A percentile compares a stretch with the other conserved stretches of the same genome.
Evolutionary conservation across 768 basidiomycete genomes (phyloP).

Genomic region (Boletus rex-veris): DNA sequence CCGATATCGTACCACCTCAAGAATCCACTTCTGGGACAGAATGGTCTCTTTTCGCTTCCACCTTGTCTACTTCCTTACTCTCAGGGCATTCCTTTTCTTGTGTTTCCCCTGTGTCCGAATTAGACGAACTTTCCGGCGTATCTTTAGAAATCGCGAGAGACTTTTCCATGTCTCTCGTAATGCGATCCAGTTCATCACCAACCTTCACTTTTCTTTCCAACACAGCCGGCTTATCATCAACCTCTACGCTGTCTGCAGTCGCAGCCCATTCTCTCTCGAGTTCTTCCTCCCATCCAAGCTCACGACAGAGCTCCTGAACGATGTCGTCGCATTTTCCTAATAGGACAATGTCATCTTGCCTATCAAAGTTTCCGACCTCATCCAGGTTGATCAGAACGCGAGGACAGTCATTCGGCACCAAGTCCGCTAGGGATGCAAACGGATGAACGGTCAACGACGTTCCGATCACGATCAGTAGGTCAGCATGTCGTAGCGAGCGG

Average conservation of each 20-base stretch:
- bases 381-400: slow-evolving; percentile 91
- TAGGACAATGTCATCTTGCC: slow-evolving; percentile 56
- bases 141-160: slow-evolving; percentile 17
- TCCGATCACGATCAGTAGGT: slow-evolving; percentile 87
- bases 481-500: slow-evolving; percentile 55
- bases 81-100: neutral
- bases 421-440: slow-evolving; percentile 72
- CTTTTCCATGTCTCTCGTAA: slow-evolving; percentile 24
- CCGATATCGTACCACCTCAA: no score
- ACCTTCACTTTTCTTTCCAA: slow-evolving; percentile 6
- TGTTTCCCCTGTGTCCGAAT: neutral
- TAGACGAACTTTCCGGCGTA: neutral
- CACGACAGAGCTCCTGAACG: slow-evolving; percentile 55
- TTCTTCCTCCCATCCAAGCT: slow-evolving; percentile 74
- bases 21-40: slow-evolving; percentile 6
- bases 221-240: slow-evolving; percentile 1
- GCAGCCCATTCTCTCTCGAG: slow-evolving; percentile 52
- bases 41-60: neutral
- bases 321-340: slow-evolving; percentile 72
- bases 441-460: slow-evolving; percentile 87
- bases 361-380: slow-evolving; percentile 64
- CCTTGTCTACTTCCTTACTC: neutral
- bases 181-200: slow-evolving; percentile 25
- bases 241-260: slow-evolving; percentile 37
- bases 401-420: slow-evolving; percentile 56